phyloP scores from a whole-genome alignment of 2,329 filamentous ascomycete genomes.

The Tolypocladium tropicale region DNA sequence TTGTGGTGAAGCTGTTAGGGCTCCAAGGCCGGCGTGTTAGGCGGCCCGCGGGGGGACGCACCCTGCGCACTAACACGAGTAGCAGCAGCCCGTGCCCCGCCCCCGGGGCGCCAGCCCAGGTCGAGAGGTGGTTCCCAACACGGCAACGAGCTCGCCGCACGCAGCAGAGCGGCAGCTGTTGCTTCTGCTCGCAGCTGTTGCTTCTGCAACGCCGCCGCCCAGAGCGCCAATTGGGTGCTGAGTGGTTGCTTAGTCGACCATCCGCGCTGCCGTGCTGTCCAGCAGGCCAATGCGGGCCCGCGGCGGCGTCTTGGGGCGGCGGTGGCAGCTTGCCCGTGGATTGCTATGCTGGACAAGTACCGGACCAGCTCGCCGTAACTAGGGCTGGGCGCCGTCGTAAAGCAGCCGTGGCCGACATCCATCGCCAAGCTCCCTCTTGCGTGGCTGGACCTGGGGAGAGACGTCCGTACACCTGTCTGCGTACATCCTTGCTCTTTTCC shows the following conservation, averaged over 20 bases:
- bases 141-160: not conserved
- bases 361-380: not conserved
- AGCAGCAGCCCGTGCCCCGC: not conserved
- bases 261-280: not conserved
- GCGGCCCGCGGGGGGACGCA: not conserved
- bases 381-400: not conserved
- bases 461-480: not conserved
- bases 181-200: not conserved
- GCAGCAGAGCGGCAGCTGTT: too few species aligned
- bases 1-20: conserved; percentile 15
- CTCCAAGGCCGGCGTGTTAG: conserved; percentile 6
- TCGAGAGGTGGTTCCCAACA: not conserved
- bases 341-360: too few species aligned
- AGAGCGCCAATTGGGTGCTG: not conserved
- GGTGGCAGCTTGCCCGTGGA: too few species aligned
- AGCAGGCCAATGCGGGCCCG: not conserved
- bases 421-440: not conserved
- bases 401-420: not conserved
- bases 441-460: not conserved
- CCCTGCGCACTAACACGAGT: conserved; percentile 5
- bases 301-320: not conserved
- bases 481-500: not conserved
- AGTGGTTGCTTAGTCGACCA: not conserved
- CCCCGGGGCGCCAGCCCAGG: not conserved
- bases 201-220: not conserved